phyloP scores from a whole-genome alignment of 371 early-diverging fungal genomes.

The Mucor lusitanicus region DNA sequence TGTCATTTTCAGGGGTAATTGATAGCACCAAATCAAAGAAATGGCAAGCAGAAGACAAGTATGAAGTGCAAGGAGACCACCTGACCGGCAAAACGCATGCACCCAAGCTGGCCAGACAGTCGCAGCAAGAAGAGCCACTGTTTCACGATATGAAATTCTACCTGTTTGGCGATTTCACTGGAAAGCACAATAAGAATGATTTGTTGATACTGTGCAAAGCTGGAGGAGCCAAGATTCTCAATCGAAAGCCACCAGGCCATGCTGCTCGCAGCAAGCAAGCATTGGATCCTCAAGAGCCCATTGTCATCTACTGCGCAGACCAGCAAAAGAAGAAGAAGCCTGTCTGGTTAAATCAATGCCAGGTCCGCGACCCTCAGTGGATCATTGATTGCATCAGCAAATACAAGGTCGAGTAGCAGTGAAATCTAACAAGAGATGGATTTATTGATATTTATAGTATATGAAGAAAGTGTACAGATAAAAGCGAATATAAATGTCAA shows the following conservation, averaged over 20 bases:
- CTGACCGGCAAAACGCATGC: conserved; percentile 29
- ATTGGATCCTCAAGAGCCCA: conserved; percentile 7
- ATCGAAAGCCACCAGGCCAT: conserved; percentile 20
- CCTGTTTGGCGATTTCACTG: conserved; percentile 32
- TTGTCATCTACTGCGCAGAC: conserved; percentile 9
- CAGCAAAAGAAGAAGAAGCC: conserved; percentile 1
- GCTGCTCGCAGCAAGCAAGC: background rate
- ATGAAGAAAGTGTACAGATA: background rate
- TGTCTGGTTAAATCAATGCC: conserved; percentile 16
- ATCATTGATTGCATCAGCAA: conserved; percentile 33
- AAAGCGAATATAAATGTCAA: background rate
- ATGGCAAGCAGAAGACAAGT: conserved; percentile 36
- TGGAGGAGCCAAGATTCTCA: conserved; percentile 30
- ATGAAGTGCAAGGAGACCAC: conserved; percentile 42
- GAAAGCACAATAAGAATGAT: conserved; percentile 29
- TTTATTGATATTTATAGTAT: background rate
- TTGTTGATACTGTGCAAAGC: conserved; percentile 23
- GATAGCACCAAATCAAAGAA: conserved; percentile 27
- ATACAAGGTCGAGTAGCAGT: background rate
- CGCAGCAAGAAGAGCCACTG: background rate
- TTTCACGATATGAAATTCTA: conserved; percentile 31
- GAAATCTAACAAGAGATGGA: background rate
- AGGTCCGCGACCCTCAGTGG: conserved; percentile 29
- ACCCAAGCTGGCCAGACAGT: conserved; percentile 25
- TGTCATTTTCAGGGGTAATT: conserved; percentile 27